A percentile compares a stretch with the other conserved stretches of the same genome.
These are phyloP conservation scores for Claviceps sp. DNA, from an alignment of 2,329 filamentous ascomycete species.

Conservation along the genomic window DNA sequence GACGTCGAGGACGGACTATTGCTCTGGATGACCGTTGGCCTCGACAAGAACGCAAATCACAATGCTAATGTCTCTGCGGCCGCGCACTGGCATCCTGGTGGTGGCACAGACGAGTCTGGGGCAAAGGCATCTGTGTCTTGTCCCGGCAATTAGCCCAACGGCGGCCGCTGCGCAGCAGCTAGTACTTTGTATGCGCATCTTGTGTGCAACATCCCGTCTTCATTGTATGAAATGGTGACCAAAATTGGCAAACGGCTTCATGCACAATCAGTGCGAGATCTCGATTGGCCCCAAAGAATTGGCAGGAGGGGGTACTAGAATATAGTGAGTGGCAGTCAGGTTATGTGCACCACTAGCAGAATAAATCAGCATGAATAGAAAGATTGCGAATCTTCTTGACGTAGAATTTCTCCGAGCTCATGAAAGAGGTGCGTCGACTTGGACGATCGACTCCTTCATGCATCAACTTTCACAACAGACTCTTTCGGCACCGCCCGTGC, in stretches of 20 bases:
- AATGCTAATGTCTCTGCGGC: neutral
- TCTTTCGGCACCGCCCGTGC: constrained; percentile 23
- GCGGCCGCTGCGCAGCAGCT: neutral
- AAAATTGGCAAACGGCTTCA: too few species aligned
- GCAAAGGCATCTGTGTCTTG: too few species aligned
- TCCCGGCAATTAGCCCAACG: too few species aligned
- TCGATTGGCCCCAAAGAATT: too few species aligned
- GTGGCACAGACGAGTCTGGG: neutral
- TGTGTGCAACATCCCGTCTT: neutral
- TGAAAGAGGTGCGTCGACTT: neutral
- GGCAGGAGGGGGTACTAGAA: too few species aligned
- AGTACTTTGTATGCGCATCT: neutral
- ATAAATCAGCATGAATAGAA: neutral
- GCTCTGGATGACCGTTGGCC: constrained; percentile 38
- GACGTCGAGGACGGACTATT: constrained; percentile 35
- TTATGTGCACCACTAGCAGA: neutral
- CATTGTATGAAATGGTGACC: neutral
- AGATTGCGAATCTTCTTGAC: neutral
- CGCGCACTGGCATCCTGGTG: constrained; percentile 3
- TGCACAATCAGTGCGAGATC: too few species aligned
- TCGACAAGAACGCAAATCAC: constrained; percentile 20
- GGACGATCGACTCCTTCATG: constrained; percentile 3
- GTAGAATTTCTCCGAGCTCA: neutral
- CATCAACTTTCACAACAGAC: constrained; percentile 23
- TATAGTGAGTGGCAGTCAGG: neutral